phyloP scores from a whole-genome alignment of 176 grass and related monocot genomes.

The Avena insularis region DNA sequence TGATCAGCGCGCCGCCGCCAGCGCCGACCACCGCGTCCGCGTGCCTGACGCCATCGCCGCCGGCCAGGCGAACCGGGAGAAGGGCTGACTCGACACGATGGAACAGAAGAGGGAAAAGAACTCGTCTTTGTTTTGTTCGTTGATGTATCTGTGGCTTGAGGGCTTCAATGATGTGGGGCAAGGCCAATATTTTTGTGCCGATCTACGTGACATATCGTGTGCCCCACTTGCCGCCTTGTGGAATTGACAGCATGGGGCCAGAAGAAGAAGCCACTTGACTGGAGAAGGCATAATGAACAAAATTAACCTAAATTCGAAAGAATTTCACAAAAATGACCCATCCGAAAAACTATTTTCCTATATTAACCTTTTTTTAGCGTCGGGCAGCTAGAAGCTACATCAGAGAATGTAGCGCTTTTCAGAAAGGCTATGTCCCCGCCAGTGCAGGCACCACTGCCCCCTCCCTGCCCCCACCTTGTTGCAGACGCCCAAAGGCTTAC shows the following conservation, averaged over 20 bases:
- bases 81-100: background rate
- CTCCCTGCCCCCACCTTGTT: no score
- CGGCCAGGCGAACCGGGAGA: background rate
- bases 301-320: no score
- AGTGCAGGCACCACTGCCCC: no score
- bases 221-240: background rate
- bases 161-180: background rate
- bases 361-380: no score
- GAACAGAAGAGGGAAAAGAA: background rate
- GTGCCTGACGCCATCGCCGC: background rate
- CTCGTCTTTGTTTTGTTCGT: background rate
- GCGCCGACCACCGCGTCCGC: constrained; percentile 73
- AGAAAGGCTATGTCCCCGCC: no score
- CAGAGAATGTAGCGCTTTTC: no score
- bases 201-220: background rate
- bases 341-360: no score
- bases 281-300: no score
- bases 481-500: no score
- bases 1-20: constrained; percentile 78
- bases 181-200: background rate
- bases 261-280: no score
- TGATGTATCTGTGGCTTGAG: background rate
- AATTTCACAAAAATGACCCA: no score
- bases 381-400: no score
- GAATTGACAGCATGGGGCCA: background rate